phyloP scores from a whole-genome alignment of 768 basidiomycete genomes.

The Hysterangium stoloniferum region DNA sequence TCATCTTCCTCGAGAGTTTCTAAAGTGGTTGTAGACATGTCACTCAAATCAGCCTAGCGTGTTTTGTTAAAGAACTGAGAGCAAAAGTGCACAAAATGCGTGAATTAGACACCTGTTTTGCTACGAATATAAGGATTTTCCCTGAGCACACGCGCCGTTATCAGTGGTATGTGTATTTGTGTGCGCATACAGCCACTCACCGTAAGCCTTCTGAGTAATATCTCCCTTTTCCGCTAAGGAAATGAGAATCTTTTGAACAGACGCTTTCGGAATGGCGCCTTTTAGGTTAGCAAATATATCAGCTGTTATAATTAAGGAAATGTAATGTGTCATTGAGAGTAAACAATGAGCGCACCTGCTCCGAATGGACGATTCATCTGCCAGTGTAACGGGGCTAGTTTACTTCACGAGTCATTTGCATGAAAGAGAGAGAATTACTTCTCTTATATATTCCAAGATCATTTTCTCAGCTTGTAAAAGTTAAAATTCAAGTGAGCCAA shows the following conservation, averaged over 20 bases:
- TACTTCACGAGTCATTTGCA: too few species aligned
- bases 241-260: conserved; percentile 76
- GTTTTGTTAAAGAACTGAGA: background rate
- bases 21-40: conserved; percentile 55
- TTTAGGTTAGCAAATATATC: conserved; percentile 90
- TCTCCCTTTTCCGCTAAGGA: conserved; percentile 80
- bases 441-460: conserved; percentile 73
- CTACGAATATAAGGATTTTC: conserved; percentile 82
- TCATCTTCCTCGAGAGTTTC: conserved; percentile 52
- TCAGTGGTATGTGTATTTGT: background rate
- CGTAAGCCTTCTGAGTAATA: conserved; percentile 77
- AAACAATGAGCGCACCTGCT: conserved; percentile 32
- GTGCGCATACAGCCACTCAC: conserved; percentile 29
- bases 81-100: background rate
- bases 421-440: conserved; percentile 31
- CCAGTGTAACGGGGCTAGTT: conserved; percentile 10
- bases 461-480: conserved; percentile 56
- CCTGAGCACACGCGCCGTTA: conserved; percentile 35
- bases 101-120: conserved; percentile 37
- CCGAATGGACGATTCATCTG: conserved; percentile 94
- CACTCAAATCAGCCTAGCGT: conserved; percentile 57
- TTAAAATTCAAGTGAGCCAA: background rate
- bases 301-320: conserved; percentile 29
- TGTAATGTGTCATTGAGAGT: background rate
- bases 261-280: conserved; percentile 76